These are phyloP conservation scores for Magnusiomyces starmeri DNA, from an alignment of 1,139 yeast species.

Conservation along the genomic window DNA sequence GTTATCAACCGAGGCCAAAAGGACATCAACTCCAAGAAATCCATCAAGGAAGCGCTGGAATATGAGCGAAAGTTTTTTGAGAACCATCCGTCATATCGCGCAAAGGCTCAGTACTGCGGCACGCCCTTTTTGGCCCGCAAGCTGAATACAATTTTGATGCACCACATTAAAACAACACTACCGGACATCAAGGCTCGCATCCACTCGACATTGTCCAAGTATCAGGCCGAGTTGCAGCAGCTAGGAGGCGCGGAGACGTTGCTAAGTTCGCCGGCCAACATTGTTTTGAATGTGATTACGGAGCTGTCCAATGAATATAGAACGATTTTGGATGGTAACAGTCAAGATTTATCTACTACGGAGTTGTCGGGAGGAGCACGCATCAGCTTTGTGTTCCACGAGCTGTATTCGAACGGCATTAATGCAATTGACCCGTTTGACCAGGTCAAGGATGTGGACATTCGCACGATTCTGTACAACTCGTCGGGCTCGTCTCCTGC, in stretches of 20 bases:
- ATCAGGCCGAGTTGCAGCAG: constrained; percentile 66
- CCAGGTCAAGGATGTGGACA: constrained; percentile 92
- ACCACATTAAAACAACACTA: constrained; percentile 87
- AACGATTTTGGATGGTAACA: constrained; percentile 89
- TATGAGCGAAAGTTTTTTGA: constrained; percentile 79
- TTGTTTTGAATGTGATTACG: constrained; percentile 85
- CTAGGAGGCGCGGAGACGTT: constrained; percentile 65
- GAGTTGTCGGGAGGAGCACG: constrained; percentile 97
- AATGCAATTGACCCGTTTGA: constrained; percentile 94
- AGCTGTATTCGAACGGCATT: constrained; percentile 87
- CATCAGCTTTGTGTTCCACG: constrained; percentile 95
- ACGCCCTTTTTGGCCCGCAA: constrained; percentile 94
- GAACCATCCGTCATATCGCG: constrained; percentile 89
- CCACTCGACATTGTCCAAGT: constrained; percentile 82
- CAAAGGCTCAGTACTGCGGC: constrained; percentile 90
- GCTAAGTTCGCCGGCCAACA: constrained; percentile 80
- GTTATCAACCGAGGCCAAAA: constrained; percentile 97
- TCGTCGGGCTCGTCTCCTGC: constrained; percentile 97
- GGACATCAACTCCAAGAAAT: constrained; percentile 81
- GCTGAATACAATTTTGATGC: constrained; percentile 79
- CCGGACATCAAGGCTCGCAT: constrained; percentile 93
- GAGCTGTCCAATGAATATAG: constrained; percentile 88
- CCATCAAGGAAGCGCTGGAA: constrained; percentile 79
- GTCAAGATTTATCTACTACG: constrained; percentile 72
- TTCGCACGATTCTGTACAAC: constrained; percentile 88